A percentile compares a stretch with the other conserved stretches of the same genome.
These are phyloP conservation scores for Blastocystis sp. DNA, from an alignment of 352 stramenopile species.

Conservation along the genomic window DNA sequence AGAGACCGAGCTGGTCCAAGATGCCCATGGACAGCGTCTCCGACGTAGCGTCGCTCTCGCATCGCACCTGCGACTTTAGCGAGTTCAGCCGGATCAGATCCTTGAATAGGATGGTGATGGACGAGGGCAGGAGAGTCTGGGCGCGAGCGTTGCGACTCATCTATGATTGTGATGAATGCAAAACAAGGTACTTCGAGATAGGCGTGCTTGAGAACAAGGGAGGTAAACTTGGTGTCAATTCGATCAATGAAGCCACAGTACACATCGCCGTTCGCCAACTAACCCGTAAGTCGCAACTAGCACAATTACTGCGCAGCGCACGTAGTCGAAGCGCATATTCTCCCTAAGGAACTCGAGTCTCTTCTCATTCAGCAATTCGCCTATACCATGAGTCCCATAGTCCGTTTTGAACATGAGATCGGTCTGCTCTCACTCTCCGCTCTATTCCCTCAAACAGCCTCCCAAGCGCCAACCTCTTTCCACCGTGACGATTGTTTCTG, in stretches of 20 bases:
- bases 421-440: background rate
- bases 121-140: background rate
- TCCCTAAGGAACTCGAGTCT: conserved; percentile 16
- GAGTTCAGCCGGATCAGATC: conserved; percentile 18
- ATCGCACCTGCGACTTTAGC: background rate
- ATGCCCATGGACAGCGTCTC: conserved; percentile 69
- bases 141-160: conserved; percentile 1
- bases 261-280: conserved; percentile 50
- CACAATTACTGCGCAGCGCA: conserved; percentile 8
- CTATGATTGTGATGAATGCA: background rate
- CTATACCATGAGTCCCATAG: background rate
- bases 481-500: conserved; percentile 33
- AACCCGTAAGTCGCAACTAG: background rate
- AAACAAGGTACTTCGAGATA: conserved; percentile 19
- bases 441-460: conserved; percentile 9
- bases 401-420: background rate
- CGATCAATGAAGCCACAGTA: conserved; percentile 45
- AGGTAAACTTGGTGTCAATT: background rate
- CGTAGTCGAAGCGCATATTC: conserved; percentile 25
- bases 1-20: conserved; percentile 31
- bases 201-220: conserved; percentile 11
- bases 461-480: background rate
- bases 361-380: conserved; percentile 30
- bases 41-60: background rate
- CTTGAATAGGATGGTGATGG: conserved; percentile 17